Base-by-base conservation (phyloP, 106 monocot genomes). In the Narthecium ossifragum region DNA sequence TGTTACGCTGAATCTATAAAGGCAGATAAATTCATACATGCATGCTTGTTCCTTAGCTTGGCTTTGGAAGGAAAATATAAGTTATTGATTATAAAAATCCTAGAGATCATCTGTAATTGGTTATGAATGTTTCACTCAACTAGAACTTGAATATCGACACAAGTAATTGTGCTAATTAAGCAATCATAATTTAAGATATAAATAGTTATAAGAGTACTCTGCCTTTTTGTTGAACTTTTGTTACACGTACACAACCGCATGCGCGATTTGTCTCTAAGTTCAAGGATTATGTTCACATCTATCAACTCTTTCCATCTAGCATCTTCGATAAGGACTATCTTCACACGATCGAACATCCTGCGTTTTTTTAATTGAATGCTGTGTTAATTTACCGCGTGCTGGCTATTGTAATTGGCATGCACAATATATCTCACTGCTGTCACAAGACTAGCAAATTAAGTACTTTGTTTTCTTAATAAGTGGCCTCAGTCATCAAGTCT, bases 211-310 rank as follows among this genome's bases (percentile, higher is more conserved):
- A 5, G 25, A 29, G 34, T 60, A 51, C 1, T 51, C 58, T 60
- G 40, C 34, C 43, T 11, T 34, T 60, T 60, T 13, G 13, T 30
- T n/a, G 11, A 15, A 11, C 26, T 29, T n/a, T 17, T 53, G 53
- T 15, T 30, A n/a, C n/a, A n/a, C n/a, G n/a, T n/a, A n/a, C n/a
- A n/a, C n/a, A n/a, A n/a, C n/a, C n/a, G n/a, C n/a, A n/a, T 14
- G 15, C 21, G 11, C 2, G 12, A 43, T 11, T 18, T 17, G 4
- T 34, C 13, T 1, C 21, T 24, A 58, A 39, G 2, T 39, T 58
- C 23, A 41, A 66, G 40, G 39, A 66, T 66, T n/a, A 24, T 59
- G 59, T 59, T 65, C 64, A 50, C 52, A 52, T 51, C 52, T 26
- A 31, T 23, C 23, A 39, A 60, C 53, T 25, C 38, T 28, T 74